phyloP scores from a whole-genome alignment of 2,329 filamentous ascomycete species.

The Neopestalotiopsis sp. region DNA sequence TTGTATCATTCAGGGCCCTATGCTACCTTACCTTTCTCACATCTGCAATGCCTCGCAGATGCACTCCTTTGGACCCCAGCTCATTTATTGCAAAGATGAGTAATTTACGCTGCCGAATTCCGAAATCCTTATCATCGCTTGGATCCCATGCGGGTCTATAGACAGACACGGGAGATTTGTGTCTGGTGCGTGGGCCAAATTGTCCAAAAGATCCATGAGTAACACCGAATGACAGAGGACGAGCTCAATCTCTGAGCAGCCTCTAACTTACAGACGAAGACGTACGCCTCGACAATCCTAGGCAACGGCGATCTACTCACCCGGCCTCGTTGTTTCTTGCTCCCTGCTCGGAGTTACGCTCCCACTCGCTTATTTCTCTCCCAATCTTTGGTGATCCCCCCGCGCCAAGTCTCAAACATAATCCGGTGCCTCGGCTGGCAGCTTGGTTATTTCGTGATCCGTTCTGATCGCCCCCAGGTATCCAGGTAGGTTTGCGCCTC shows the following conservation, averaged over 20 bases:
- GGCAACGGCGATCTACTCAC: neutral
- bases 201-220: neutral
- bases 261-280: neutral
- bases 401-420: constrained; percentile 14
- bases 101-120: constrained; percentile 2
- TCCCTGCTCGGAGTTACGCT: neutral
- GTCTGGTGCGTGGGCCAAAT: neutral
- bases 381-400: neutral
- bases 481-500: neutral
- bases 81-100: neutral
- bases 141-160: neutral
- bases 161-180: neutral
- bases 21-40: neutral
- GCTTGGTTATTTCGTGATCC: constrained; percentile 16
- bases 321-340: neutral
- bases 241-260: neutral
- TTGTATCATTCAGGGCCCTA: neutral
- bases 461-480: constrained; percentile 11
- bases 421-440: neutral
- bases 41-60: neutral
- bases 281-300: neutral
- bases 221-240: neutral
- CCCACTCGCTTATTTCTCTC: neutral
- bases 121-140: neutral
- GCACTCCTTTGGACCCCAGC: neutral